phyloP scores from a whole-genome alignment of 192 early-diverging fungal genomes.

The Geranomyces michiganensis region DNA sequence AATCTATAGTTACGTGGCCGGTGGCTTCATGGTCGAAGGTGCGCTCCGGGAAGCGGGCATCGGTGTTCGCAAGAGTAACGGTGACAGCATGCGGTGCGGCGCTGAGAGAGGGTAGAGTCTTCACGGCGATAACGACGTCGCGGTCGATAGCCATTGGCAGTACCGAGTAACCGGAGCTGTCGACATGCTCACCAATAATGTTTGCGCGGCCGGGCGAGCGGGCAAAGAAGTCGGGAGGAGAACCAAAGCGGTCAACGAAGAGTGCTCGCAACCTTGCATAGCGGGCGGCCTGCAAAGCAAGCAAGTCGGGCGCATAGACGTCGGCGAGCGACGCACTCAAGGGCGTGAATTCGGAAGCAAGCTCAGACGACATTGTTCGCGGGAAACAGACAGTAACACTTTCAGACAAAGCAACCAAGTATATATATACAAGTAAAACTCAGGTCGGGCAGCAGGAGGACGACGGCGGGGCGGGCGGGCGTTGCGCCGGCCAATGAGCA shows the following conservation, averaged over 20 bases:
- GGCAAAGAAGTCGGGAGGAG: slow-evolving; percentile 76
- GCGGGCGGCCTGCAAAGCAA: slow-evolving; percentile 21
- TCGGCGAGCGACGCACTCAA: slow-evolving; percentile 12
- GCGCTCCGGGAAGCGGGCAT: slow-evolving; percentile 55
- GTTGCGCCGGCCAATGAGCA: too few species aligned
- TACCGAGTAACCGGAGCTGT: slow-evolving; percentile 92
- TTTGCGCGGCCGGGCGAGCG: slow-evolving; percentile 94
- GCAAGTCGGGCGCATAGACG: slow-evolving; percentile 17
- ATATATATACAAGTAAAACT: too few species aligned
- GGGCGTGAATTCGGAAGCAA: slow-evolving; percentile 7
- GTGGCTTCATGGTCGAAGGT: slow-evolving; percentile 55
- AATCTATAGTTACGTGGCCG: slow-evolving; percentile 69
- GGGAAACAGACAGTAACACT: too few species aligned
- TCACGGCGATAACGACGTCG: slow-evolving; percentile 62
- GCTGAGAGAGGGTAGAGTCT: slow-evolving; percentile 7
- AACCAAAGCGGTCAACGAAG: slow-evolving; percentile 42
- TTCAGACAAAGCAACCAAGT: too few species aligned
- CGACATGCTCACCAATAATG: slow-evolving; percentile 96
- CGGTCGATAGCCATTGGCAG: slow-evolving; percentile 94
- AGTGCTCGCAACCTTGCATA: slow-evolving; percentile 19
- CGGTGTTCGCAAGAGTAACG: slow-evolving; percentile 60
- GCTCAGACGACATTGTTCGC: neutral
- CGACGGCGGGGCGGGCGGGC: too few species aligned
- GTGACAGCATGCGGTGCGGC: neutral
- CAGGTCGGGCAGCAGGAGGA: too few species aligned